Percentiles rank a stretch among this genome's conserved stretches.
These are phyloP conservation scores for Periconia sp. DNA, from an alignment of 2,329 filamentous ascomycete genomes.

Conservation along the genomic window DNA sequence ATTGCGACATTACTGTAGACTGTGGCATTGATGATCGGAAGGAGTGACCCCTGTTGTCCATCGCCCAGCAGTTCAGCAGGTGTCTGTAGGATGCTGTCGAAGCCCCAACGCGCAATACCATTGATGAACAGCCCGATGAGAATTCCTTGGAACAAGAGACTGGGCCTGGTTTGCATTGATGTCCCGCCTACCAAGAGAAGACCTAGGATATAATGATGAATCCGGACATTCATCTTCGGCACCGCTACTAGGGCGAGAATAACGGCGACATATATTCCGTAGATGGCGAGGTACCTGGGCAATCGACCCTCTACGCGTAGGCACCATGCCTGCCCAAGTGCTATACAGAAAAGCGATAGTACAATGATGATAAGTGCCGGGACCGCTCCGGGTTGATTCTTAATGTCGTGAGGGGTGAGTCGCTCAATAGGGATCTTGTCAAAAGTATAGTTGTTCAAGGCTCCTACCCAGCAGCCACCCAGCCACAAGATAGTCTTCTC, in stretches of 20 bases:
- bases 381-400: slow-evolving; percentile 87
- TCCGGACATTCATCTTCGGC: slow-evolving; percentile 80
- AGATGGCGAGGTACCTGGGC: slow-evolving; percentile 77
- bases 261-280: slow-evolving; percentile 69
- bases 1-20: slow-evolving; percentile 54
- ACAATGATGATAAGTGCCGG: slow-evolving; percentile 81
- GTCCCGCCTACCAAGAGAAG: slow-evolving; percentile 88
- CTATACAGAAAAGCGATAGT: slow-evolving; percentile 70
- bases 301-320: slow-evolving; percentile 86
- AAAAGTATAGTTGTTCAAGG: slow-evolving; percentile 93
- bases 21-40: slow-evolving; percentile 56
- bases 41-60: slow-evolving; percentile 60
- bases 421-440: slow-evolving; percentile 92
- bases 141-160: slow-evolving; percentile 86
- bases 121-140: slow-evolving; percentile 92
- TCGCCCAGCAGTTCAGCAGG: slow-evolving; percentile 69
- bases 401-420: slow-evolving; percentile 86
- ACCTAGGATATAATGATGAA: slow-evolving; percentile 94
- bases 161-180: slow-evolving; percentile 82
- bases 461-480: slow-evolving; percentile 87
- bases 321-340: slow-evolving; percentile 79
- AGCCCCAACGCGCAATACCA: slow-evolving; percentile 92
- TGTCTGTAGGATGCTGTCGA: slow-evolving; percentile 86
- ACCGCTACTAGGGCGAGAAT: slow-evolving; percentile 74
- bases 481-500: slow-evolving; percentile 93